Evolutionary conservation across 306 rosid species (phyloP), one percentile per base, ranked within the genome.

Genomic region (Abrus pulchellus): DNA sequence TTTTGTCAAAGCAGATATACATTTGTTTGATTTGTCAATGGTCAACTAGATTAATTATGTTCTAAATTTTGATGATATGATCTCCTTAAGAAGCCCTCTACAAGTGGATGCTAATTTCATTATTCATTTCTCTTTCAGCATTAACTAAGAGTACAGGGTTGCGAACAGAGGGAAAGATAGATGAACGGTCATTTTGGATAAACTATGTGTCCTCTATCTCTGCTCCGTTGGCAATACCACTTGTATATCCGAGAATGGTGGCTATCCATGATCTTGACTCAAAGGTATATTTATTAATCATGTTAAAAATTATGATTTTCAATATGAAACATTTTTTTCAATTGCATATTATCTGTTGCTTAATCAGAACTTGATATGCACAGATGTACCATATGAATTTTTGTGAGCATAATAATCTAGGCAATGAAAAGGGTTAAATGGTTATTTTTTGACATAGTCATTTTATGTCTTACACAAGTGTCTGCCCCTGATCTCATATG

Each of bases 161-260:
- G 86, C 85, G 96, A 72, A 88, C 81, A 44, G 99, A 95, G 69
- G 99, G 94, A 57, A 93, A 88, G 80, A 90, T 95, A 53, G 99
- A 91, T 88, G 99, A 93, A 71, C 87, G 96, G 55, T 95, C 97
- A 44, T 89, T 90, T 83, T 95, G 99, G 99, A 90, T 93, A 72
- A 90, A 87, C 79, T 88, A 87, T 65, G 98, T 88, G 3, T 89
- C 97, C 29, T 89, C 94, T 83, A 90, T 95, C 72, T 92, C 99
- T 79, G 82, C 92, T 63, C 92, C 91, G 71, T 83, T 91, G 82
- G 97, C 97, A 66, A 93, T 93, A 82, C 99, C 99, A 3, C 89
- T 95, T 44, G 99, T 95, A 72, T 95, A 95, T 79, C 99, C 99
- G 77, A 88, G 98, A 85, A 91, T 95, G 98, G 55, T 93, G 85